Conservation (phyloP, 2,329 filamentous ascomycete genomes). For the Allantophomopsis cytisporea region DNA sequence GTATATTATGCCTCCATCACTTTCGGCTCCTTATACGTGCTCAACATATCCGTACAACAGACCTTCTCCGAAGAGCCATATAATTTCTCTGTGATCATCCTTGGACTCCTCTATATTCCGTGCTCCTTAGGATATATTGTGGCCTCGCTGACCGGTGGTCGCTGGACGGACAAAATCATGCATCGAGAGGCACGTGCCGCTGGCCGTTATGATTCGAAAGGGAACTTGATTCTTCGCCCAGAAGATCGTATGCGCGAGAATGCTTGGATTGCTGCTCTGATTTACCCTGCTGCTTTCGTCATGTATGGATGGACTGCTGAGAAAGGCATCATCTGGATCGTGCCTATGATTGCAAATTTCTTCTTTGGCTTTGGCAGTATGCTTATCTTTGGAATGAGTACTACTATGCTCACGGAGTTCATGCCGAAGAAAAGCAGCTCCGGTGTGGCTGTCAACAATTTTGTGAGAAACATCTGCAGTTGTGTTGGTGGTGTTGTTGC, state of each 20-base stretch:
- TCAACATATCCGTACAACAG: constrained; percentile 62
- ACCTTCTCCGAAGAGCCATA: constrained; percentile 55
- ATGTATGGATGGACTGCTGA: constrained; percentile 63
- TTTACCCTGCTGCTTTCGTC: constrained; percentile 57
- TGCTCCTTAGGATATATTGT: constrained; percentile 57
- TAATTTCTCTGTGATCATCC: constrained; percentile 47
- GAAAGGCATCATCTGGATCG: constrained; percentile 47
- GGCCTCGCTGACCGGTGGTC: constrained; percentile 53
- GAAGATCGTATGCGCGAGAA: constrained; percentile 76
- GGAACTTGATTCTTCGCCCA: constrained; percentile 51
- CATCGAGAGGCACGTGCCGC: constrained; percentile 54
- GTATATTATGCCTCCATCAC: constrained; percentile 62
- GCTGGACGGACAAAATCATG: constrained; percentile 73
- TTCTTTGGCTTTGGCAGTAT: constrained; percentile 66
- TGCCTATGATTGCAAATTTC: constrained; percentile 48
- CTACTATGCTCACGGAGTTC: constrained; percentile 75
- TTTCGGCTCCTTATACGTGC: constrained; percentile 60
- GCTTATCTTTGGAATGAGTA: constrained; percentile 33
- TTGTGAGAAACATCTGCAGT: constrained; percentile 62
- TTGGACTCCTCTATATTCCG: constrained; percentile 66
- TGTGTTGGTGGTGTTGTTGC: constrained; percentile 56
- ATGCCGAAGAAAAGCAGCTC: constrained; percentile 56
- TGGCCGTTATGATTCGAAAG: constrained; percentile 49
- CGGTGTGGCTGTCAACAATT: constrained; percentile 69
- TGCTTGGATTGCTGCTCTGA: constrained; percentile 55